A percentile compares a stretch with the other conserved stretches of the same genome.
phyloP scores from a whole-genome alignment of 2,329 filamentous ascomycete species.

The Coniochaeta sp. region DNA sequence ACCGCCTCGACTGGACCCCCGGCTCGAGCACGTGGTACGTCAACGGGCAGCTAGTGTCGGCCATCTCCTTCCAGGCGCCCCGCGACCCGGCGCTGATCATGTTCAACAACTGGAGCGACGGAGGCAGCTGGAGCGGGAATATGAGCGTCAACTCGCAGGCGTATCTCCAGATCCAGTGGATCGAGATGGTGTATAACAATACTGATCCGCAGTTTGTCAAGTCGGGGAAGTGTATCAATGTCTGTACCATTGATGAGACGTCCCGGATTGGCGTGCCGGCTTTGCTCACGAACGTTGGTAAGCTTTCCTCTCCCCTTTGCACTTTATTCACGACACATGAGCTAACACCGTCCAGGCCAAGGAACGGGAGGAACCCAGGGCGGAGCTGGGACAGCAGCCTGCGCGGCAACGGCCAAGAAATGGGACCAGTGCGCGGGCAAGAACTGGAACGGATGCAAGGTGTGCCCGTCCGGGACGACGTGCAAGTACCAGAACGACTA shows the following conservation, averaged over 20 bases:
- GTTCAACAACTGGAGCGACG: slow-evolving; percentile 47
- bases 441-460: slow-evolving; percentile 26
- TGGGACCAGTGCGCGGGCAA: slow-evolving; percentile 32
- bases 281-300: slow-evolving; percentile 15
- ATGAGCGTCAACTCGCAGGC: slow-evolving; percentile 33
- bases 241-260: slow-evolving; percentile 32
- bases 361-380: slow-evolving; percentile 4
- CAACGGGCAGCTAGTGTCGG: slow-evolving; percentile 34
- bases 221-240: slow-evolving; percentile 20
- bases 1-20: slow-evolving; percentile 45
- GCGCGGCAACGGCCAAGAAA: slow-evolving; percentile 17
- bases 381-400: slow-evolving; percentile 10
- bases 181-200: slow-evolving; percentile 40
- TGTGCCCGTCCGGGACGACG: slow-evolving; percentile 24
- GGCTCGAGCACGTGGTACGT: slow-evolving; percentile 41
- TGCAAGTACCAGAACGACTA: slow-evolving; percentile 26
- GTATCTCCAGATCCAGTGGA: slow-evolving; percentile 44
- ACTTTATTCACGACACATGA: too few relatives aligned
- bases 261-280: slow-evolving; percentile 27
- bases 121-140: slow-evolving; percentile 41
- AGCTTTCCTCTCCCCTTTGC: not conserved
- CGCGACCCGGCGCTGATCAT: slow-evolving; percentile 36
- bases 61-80: slow-evolving; percentile 41
- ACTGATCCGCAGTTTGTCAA: slow-evolving; percentile 18
- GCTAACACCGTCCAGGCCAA: slow-evolving; percentile 1